Evolutionary conservation across 495 filamentous ascomycete species (phyloP), one percentile per base, ranked within the genome.

Genomic region (Aspergillus nanangensis): DNA sequence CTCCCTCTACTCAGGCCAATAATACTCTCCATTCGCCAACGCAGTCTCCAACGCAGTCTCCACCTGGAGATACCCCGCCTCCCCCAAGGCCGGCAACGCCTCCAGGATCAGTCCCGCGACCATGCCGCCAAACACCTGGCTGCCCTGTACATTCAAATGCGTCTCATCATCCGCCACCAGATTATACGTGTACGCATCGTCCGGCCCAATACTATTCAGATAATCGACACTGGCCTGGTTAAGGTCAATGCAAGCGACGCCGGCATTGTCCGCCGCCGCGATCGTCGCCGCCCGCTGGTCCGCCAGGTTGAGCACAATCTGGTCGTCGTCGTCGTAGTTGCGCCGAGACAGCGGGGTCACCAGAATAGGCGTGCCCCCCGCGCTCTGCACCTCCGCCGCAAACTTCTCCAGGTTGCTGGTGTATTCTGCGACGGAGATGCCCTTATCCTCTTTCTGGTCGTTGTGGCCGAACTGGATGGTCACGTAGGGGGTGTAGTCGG

Each of bases 381-480:
- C 60, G 23, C 48, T 47, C 8, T 38, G 36, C 3, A 69, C 60
- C 19, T 76, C 69, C 1, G 45, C 37, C 10, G 60, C 74, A 15
- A 76, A 57, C 3, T 32, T 32, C 25, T 68, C 57, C n/a, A 78
- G 55, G 32, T 76, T 78, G 0, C 39, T 50, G 8, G 57, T 51
- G 51, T 61, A 77, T 37, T 71, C 42, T 2, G 49, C 47, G 5
- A 76, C 35, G 7, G 58, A 64, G 41, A 78, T 69, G n/a, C 64
- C 67, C n/a, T 20, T 11, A 1, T 19, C 24, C 17, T 38, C 8
- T 50, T 78, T 79, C 48, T 80, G 75, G 46, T 80, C 75, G 43
- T 79, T 79, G 45, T 80, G 75, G 4, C 77, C 77, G 45, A 78
- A 79, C 58, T 78, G 63, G 34, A 78, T 72, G 1, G 74, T 78